Evolutionary conservation across 228 moss, liverwort and hornwort genomes (phyloP).

Genomic region (Sphagnum fallax): DNA sequence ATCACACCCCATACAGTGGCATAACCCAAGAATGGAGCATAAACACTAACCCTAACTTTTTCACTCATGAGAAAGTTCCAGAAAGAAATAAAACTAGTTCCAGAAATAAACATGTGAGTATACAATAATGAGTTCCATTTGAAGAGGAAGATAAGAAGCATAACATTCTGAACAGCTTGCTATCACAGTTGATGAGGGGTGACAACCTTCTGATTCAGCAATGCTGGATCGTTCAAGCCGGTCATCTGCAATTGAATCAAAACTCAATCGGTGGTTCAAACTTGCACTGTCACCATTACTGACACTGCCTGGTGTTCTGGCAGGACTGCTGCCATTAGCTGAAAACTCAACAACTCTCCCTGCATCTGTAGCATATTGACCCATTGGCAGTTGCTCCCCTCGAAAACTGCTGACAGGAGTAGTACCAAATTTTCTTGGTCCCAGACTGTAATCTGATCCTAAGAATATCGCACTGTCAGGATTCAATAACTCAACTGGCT

Average conservation of each 20-base stretch:
- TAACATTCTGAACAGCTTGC: not conserved
- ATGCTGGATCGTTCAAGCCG: slow-evolving; percentile 22
- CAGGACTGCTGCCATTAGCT: not conserved
- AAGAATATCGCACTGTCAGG: slow-evolving; percentile 31
- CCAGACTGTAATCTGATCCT: slow-evolving; percentile 37
- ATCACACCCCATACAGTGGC: too few species aligned
- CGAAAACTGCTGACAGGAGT: slow-evolving; percentile 18
- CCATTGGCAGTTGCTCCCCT: slow-evolving; percentile 35
- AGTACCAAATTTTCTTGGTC: slow-evolving; percentile 17
- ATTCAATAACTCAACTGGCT: slow-evolving; percentile 51
- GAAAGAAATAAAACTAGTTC: not conserved
- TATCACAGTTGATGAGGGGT: not conserved
- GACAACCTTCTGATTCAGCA: slow-evolving; percentile 25
- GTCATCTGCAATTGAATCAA: slow-evolving; percentile 27
- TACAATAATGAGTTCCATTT: too few species aligned
- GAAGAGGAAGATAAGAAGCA: not conserved
- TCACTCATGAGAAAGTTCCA: too few species aligned
- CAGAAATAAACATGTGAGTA: not conserved
- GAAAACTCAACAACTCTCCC: slow-evolving; percentile 14
- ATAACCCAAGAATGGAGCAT: too few species aligned
- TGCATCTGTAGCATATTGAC: slow-evolving; percentile 55
- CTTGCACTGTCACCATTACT: slow-evolving; percentile 53
- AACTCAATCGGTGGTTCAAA: slow-evolving; percentile 16
- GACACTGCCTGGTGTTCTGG: slow-evolving; percentile 29
- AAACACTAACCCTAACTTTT: too few species aligned